phyloP scores from a whole-genome alignment of 306 rosid species.

The Calophaca sinica region DNA sequence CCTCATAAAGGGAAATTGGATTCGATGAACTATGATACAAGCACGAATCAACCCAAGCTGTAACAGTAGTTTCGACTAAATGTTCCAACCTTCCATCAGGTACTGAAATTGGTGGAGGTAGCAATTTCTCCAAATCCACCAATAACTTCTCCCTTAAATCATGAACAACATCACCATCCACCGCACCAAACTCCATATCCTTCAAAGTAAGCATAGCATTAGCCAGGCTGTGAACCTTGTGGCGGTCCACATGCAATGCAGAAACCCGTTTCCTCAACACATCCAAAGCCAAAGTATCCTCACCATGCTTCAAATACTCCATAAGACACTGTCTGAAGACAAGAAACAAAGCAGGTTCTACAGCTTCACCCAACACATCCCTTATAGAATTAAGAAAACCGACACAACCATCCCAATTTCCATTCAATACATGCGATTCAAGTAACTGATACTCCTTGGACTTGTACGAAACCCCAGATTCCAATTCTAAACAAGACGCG shows the following conservation, averaged over 20 bases:
- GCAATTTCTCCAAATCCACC: slow-evolving; percentile 68
- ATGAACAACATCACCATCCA: slow-evolving; percentile 44
- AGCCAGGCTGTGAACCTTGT: slow-evolving; percentile 69
- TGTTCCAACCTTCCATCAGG: slow-evolving; percentile 78
- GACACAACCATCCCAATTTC: slow-evolving; percentile 72
- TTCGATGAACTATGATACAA: slow-evolving; percentile 65
- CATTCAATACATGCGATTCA: slow-evolving; percentile 64
- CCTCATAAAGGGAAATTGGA: slow-evolving; percentile 73
- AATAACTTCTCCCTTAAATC: slow-evolving; percentile 60
- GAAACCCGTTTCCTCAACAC: slow-evolving; percentile 70
- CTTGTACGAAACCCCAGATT: slow-evolving; percentile 72
- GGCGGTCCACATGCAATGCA: slow-evolving; percentile 56
- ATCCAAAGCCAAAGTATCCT: slow-evolving; percentile 68
- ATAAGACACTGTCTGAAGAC: slow-evolving; percentile 67
- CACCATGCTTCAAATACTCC: slow-evolving; percentile 68
- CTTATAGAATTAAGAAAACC: slow-evolving; percentile 54
- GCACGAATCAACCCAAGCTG: slow-evolving; percentile 75
- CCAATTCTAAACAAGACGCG: slow-evolving; percentile 74
- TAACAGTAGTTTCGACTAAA: slow-evolving; percentile 73
- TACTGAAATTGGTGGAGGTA: slow-evolving; percentile 70
- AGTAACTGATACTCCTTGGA: slow-evolving; percentile 63
- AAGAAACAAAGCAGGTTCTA: slow-evolving; percentile 73
- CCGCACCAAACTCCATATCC: slow-evolving; percentile 28
- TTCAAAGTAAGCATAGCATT: slow-evolving; percentile 52
- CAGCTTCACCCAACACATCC: slow-evolving; percentile 63